These are phyloP conservation scores for Metschnikowia picachoensis DNA, from an alignment of 805 yeast genomes.

Conservation along the genomic window DNA sequence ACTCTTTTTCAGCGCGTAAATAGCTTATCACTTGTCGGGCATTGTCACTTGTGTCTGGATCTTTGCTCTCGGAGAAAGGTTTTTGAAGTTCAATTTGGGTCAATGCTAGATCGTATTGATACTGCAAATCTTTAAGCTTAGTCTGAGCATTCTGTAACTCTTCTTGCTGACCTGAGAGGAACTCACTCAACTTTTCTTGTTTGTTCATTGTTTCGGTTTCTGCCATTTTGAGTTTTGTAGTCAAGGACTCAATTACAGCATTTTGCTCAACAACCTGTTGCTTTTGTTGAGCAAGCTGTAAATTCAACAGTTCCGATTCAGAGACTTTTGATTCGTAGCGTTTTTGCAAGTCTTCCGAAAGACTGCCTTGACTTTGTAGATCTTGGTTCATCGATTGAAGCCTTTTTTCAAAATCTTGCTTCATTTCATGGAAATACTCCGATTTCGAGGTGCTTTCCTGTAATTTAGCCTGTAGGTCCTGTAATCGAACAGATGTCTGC, in stretches of 20 bases:
- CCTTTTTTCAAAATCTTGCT: constrained; percentile 30
- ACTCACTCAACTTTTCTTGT: constrained; percentile 21
- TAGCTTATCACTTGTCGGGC: constrained; percentile 51
- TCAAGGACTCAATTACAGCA: constrained; percentile 2
- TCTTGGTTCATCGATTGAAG: constrained; percentile 27
- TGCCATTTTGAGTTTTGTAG: constrained; percentile 2
- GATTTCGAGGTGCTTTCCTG: constrained; percentile 29
- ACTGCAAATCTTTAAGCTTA: constrained; percentile 52
- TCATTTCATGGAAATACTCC: constrained; percentile 30
- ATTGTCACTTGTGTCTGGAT: constrained; percentile 19
- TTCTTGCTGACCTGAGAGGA: constrained; percentile 23
- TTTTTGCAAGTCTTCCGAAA: constrained; percentile 47
- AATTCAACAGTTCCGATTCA: constrained; percentile 13
- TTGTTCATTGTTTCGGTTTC: constrained; percentile 46
- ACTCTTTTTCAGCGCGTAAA: constrained; percentile 73
- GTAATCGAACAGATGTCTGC: constrained; percentile 9
- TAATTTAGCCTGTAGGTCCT: constrained; percentile 20
- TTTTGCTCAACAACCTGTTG: neutral
- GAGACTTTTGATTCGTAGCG: constrained; percentile 39
- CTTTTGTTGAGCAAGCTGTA: constrained; percentile 12
- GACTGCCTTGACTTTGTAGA: constrained; percentile 39
- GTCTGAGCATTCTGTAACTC: constrained; percentile 40
- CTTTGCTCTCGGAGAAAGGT: constrained; percentile 13
- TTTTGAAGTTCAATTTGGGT: constrained; percentile 57
- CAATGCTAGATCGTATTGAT: constrained; percentile 66